phyloP scores from a whole-genome alignment of 2,329 filamentous ascomycete species.

The Penicillium sp. region DNA sequence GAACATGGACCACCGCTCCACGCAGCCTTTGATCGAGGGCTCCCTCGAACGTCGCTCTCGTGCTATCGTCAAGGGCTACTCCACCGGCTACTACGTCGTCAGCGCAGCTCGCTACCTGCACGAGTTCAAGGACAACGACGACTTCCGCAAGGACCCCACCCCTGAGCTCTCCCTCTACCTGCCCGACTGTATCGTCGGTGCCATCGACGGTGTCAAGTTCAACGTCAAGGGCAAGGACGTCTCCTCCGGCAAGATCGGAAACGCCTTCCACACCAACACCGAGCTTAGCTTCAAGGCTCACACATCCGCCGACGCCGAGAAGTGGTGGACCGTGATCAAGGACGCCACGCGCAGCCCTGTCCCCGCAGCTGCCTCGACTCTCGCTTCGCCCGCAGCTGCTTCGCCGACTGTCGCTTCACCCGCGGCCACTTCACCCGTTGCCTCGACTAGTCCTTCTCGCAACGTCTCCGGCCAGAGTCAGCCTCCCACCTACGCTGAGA shows the following conservation, averaged over 20 bases:
- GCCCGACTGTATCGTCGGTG: conserved; percentile 81
- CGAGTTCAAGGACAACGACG: conserved; percentile 93
- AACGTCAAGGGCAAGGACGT: conserved; percentile 93
- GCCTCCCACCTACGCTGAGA: conserved; percentile 31
- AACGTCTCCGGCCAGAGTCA: conserved; percentile 8
- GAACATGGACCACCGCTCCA: conserved; percentile 81
- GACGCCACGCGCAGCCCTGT: conserved; percentile 26
- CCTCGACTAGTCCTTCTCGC: conserved; percentile 13
- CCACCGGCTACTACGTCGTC: conserved; percentile 83
- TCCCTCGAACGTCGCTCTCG: conserved; percentile 87
- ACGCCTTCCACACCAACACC: conserved; percentile 75
- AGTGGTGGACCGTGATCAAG: conserved; percentile 78
- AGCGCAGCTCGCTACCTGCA: conserved; percentile 87
- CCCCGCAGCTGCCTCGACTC: neutral
- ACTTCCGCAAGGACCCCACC: conserved; percentile 56
- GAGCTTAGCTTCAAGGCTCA: conserved; percentile 89
- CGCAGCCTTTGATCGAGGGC: conserved; percentile 82
- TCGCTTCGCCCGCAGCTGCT: conserved; percentile 3
- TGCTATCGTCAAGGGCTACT: conserved; percentile 77
- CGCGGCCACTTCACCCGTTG: conserved; percentile 13
- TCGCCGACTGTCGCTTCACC: conserved; percentile 8
- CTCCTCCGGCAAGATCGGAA: conserved; percentile 72
- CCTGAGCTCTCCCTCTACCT: conserved; percentile 91
- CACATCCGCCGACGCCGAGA: conserved; percentile 74
- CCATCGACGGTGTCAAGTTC: conserved; percentile 77